phyloP scores from a whole-genome alignment of 371 early-diverging fungal species.

The Mucor racemosus region DNA sequence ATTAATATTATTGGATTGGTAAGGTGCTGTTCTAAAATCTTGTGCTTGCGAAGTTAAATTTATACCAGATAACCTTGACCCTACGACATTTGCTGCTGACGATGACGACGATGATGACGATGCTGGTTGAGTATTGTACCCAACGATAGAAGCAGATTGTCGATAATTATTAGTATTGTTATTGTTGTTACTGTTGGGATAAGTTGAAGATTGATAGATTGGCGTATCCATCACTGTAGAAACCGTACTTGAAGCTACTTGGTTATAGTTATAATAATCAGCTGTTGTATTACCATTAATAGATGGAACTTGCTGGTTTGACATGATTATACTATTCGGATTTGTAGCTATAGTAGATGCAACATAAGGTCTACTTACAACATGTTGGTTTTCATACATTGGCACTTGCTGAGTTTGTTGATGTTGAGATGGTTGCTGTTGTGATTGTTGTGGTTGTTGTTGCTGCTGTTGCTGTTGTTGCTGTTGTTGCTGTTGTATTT shows the following conservation, averaged over 20 bases:
- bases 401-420: slow-evolving; percentile 15
- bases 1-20: neutral
- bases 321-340: neutral
- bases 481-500: neutral
- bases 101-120: neutral
- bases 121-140: slow-evolving; percentile 2
- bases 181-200: slow-evolving; percentile 11
- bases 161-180: slow-evolving; percentile 8
- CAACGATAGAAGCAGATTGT: neutral
- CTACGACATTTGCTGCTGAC: neutral
- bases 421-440: neutral
- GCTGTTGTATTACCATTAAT: neutral
- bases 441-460: too few species aligned
- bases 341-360: neutral
- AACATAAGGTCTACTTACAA: neutral
- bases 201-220: neutral
- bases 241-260: neutral
- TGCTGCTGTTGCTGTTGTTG: slow-evolving; percentile 8
- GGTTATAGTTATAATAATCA: neutral
- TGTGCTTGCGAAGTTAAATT: slow-evolving; percentile 13
- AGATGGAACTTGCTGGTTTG: slow-evolving; percentile 4
- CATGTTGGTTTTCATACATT: neutral
- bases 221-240: neutral
- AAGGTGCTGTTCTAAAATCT: slow-evolving; percentile 10
- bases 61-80: slow-evolving; percentile 8